Conservation (phyloP, 164 flowering plant genomes). For the Chimonanthus salicifolius region DNA sequence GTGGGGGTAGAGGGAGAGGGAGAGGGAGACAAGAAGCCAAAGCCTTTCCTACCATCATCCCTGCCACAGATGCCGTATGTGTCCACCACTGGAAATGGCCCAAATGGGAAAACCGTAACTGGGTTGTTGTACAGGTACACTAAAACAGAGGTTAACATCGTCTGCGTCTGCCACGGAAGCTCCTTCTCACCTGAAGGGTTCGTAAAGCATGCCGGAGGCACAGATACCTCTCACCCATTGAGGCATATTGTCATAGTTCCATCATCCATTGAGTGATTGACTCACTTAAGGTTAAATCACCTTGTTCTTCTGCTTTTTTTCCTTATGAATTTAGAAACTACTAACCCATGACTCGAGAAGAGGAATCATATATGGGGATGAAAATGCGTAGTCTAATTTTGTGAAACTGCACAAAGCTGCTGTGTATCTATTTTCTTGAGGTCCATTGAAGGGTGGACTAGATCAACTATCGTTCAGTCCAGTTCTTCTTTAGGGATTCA, state of each 20-base stretch:
- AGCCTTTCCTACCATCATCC: background rate
- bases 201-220: constrained; percentile 68
- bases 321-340: background rate
- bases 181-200: constrained; percentile 71
- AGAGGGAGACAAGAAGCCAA: background rate
- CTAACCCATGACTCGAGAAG: background rate
- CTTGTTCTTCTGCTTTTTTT: background rate
- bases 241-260: constrained; percentile 54
- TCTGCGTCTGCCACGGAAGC: constrained; percentile 77
- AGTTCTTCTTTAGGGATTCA: background rate
- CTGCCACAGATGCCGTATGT: constrained; percentile 59
- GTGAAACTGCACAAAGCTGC: background rate
- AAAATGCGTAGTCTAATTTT: background rate
- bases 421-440: too few species aligned
- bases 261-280: constrained; percentile 21
- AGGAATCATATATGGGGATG: background rate
- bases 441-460: background rate
- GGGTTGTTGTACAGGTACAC: constrained; percentile 66
- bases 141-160: constrained; percentile 52
- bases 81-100: constrained; percentile 65
- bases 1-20: too few species aligned
- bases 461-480: background rate
- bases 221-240: constrained; percentile 47
- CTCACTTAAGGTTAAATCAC: background rate
- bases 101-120: constrained; percentile 56